phyloP scores from a whole-genome alignment of 257 asterid species.

The Osmanthus fragrans region DNA sequence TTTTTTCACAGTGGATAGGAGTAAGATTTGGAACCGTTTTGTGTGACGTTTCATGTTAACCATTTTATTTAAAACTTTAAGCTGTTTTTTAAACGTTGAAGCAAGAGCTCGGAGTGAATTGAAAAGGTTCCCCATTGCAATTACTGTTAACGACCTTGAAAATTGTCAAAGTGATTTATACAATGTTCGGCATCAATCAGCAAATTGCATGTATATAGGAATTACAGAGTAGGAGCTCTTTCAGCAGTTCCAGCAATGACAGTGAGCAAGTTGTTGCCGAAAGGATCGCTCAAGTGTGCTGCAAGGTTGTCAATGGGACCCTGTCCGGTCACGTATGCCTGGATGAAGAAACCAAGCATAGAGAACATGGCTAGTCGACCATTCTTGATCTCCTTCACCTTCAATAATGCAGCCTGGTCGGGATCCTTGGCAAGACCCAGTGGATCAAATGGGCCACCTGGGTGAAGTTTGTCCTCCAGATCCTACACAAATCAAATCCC shows the following conservation, averaged over 20 bases:
- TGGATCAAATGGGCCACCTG: constrained; percentile 97
- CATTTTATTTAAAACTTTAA: no score
- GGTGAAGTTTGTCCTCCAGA: constrained; percentile 94
- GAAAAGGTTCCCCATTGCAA: not conserved
- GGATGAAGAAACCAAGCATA: constrained; percentile 92
- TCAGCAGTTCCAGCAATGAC: constrained; percentile 78
- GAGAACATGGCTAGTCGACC: constrained; percentile 95
- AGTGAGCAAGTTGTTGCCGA: constrained; percentile 95
- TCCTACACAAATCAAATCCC: constrained; percentile 36
- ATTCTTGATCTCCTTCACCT: constrained; percentile 95
- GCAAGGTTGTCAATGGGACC: constrained; percentile 96
- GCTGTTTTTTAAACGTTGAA: no score
- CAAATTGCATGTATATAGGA: not conserved
- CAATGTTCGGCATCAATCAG: not conserved
- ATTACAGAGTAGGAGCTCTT: constrained; percentile 74
- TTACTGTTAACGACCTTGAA: not conserved
- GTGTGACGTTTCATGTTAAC: no score
- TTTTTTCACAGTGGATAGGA: no score
- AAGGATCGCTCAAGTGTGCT: constrained; percentile 92
- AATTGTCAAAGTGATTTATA: not conserved
- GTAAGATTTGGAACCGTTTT: no score
- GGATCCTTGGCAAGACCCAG: constrained; percentile 90
- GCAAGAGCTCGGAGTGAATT: not conserved
- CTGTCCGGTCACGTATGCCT: constrained; percentile 89
- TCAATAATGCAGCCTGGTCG: constrained; percentile 91